A percentile compares a stretch with the other conserved stretches of the same genome.
These are phyloP conservation scores for Nematodospora anomalae DNA, from an alignment of 1,139 yeast genomes.

Conservation along the genomic window DNA sequence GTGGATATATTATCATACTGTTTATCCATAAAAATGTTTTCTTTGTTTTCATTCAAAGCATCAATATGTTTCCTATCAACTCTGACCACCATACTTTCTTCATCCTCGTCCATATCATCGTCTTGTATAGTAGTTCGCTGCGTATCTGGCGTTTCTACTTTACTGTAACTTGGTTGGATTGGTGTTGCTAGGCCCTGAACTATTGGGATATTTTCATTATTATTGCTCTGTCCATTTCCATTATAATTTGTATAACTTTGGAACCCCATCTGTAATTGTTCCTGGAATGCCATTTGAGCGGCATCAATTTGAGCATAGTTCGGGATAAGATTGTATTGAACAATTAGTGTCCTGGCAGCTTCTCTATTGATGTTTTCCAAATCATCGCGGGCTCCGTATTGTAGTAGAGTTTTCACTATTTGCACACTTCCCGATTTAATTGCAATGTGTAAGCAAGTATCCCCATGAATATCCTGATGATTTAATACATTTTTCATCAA, in stretches of 20 bases:
- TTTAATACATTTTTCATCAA: slow-evolving; percentile 61
- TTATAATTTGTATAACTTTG: slow-evolving; percentile 10
- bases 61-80: slow-evolving; percentile 37
- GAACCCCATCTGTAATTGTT: slow-evolving; percentile 13
- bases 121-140: slow-evolving; percentile 48
- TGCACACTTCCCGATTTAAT: slow-evolving; percentile 42
- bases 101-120: slow-evolving; percentile 39
- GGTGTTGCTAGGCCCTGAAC: slow-evolving; percentile 36
- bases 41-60: slow-evolving; percentile 39
- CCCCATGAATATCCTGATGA: slow-evolving; percentile 69
- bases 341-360: slow-evolving; percentile 35
- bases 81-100: slow-evolving; percentile 17
- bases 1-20: slow-evolving; percentile 27
- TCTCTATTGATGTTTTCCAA: slow-evolving; percentile 42
- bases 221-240: slow-evolving; percentile 8
- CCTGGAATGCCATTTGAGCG: slow-evolving; percentile 12
- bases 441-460: slow-evolving; percentile 68
- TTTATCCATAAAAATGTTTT: slow-evolving; percentile 42
- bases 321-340: slow-evolving; percentile 26
- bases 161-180: slow-evolving; percentile 28
- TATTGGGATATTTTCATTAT: slow-evolving; percentile 4
- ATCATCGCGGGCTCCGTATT: slow-evolving; percentile 51
- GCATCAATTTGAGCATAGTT: slow-evolving; percentile 10
- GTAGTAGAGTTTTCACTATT: slow-evolving; percentile 40
- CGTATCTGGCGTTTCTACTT: slow-evolving; percentile 47